Percentiles rank a stretch among this genome's conserved stretches.
phyloP scores from a whole-genome alignment of 1,284 basidiomycete genomes.

The Afroboletus lepidellus region DNA sequence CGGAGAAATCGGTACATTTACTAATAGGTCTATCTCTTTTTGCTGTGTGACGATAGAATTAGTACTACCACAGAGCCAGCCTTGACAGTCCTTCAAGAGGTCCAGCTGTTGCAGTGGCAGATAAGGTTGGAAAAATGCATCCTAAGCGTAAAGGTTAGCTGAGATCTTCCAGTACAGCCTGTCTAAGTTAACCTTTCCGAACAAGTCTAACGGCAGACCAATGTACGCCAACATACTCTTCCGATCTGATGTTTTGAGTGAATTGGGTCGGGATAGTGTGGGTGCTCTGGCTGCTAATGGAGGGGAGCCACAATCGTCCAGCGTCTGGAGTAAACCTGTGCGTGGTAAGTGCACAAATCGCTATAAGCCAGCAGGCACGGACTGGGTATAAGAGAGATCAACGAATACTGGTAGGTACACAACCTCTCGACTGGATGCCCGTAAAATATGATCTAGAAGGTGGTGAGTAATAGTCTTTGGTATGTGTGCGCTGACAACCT shows the following conservation, averaged over 20 bases:
- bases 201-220: slow-evolving; percentile 86
- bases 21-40: slow-evolving; percentile 86
- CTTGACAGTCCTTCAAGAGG: slow-evolving; percentile 73
- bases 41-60: slow-evolving; percentile 96
- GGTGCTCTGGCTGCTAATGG: slow-evolving; percentile 71
- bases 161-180: neutral
- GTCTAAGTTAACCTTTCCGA: slow-evolving; percentile 60
- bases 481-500: slow-evolving; percentile 44
- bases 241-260: slow-evolving; percentile 85
- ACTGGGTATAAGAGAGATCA: slow-evolving; percentile 84
- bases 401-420: slow-evolving; percentile 96
- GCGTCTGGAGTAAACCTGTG: slow-evolving; percentile 76
- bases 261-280: slow-evolving; percentile 70
- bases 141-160: slow-evolving; percentile 40
- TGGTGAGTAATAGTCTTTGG: slow-evolving; percentile 4
- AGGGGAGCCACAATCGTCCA: slow-evolving; percentile 93
- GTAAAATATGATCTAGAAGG: slow-evolving; percentile 86
- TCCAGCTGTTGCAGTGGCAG: slow-evolving; percentile 95
- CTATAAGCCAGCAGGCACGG: slow-evolving; percentile 15
- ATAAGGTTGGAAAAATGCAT: slow-evolving; percentile 97
- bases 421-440: slow-evolving; percentile 96
- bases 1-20: slow-evolving; percentile 61
- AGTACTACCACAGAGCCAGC: slow-evolving; percentile 92
- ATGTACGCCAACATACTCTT: slow-evolving; percentile 90
- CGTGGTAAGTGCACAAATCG: neutral